A percentile compares a stretch with the other conserved stretches of the same genome.
phyloP scores from a whole-genome alignment of 352 stramenopile species.

The Phytophthora pinifolia region DNA sequence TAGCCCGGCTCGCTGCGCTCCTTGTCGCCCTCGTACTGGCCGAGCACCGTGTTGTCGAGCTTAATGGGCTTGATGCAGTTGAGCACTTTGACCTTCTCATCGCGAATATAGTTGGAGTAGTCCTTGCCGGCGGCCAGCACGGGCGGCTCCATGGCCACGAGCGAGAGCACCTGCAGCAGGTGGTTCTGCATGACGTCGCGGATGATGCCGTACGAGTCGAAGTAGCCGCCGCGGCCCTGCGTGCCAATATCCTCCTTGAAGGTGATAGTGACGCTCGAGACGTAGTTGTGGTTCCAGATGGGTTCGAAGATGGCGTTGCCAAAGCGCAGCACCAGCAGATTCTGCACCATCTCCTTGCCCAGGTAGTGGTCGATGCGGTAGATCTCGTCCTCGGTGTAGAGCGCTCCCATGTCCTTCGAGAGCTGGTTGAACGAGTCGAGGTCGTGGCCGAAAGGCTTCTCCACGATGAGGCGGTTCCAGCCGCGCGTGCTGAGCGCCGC shows the following conservation, averaged over 20 bases:
- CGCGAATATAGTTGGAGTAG: slow-evolving; percentile 92
- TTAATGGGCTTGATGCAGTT: slow-evolving; percentile 94
- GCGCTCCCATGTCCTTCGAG: slow-evolving; percentile 78
- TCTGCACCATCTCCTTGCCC: slow-evolving; percentile 99
- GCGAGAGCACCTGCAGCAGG: slow-evolving; percentile 96
- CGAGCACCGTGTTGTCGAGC: slow-evolving; percentile 95
- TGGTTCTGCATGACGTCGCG: slow-evolving; percentile 99
- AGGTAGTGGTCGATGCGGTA: slow-evolving; percentile 98
- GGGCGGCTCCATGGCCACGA: slow-evolving; percentile 97
- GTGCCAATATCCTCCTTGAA: slow-evolving; percentile 98
- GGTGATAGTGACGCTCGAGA: slow-evolving; percentile 96
- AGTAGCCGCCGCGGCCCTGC: slow-evolving; percentile 95
- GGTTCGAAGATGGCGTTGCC: slow-evolving; percentile 97
- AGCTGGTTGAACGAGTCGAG: slow-evolving; percentile 92
- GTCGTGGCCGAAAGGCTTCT: slow-evolving; percentile 99
- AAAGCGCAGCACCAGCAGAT: slow-evolving; percentile 96
- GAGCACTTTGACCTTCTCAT: slow-evolving; percentile 98
- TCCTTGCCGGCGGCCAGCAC: slow-evolving; percentile 84
- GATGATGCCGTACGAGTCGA: slow-evolving; percentile 98
- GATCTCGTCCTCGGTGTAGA: slow-evolving; percentile 89
- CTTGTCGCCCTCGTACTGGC: slow-evolving; percentile 94
- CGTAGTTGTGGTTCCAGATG: slow-evolving; percentile 96
- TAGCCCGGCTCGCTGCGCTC: slow-evolving; percentile 91
- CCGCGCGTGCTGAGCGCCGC: slow-evolving; percentile 84
- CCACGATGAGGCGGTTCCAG: slow-evolving; percentile 97